These are phyloP conservation scores for Sarcocystis neurona DNA, from an alignment of 169 alveolate species.

Conservation along the genomic window DNA sequence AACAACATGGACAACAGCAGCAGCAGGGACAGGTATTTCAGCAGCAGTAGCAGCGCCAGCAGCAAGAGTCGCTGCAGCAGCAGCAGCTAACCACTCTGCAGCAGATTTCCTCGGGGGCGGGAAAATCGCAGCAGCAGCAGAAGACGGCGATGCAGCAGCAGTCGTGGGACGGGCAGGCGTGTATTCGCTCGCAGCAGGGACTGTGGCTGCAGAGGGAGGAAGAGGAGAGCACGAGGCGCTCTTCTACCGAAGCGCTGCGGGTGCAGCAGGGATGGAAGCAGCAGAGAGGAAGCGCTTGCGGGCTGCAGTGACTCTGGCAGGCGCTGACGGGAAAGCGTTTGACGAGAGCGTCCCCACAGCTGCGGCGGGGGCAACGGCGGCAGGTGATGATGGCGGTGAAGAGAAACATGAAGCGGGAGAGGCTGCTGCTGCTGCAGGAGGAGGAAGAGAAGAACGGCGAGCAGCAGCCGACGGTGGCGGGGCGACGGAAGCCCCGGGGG, in stretches of 20 bases:
- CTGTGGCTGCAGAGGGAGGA: not conserved
- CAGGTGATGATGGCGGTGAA: not conserved
- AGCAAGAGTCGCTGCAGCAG: not conserved
- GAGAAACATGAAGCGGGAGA: not conserved
- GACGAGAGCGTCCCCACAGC: not conserved
- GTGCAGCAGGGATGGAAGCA: not conserved
- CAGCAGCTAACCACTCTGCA: not conserved
- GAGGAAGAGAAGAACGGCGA: not conserved
- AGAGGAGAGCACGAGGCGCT: not conserved
- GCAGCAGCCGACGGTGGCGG: too few species aligned
- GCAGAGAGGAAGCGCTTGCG: not conserved
- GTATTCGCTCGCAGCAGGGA: too few species aligned
- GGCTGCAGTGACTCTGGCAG: not conserved
- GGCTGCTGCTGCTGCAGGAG: not conserved
- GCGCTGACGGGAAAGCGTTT: not conserved
- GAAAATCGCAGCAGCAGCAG: not conserved
- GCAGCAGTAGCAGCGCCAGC: slow-evolving; percentile 37
- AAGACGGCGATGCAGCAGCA: not conserved
- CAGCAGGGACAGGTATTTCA: not conserved
- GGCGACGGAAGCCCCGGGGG: too few species aligned
- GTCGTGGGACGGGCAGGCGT: not conserved
- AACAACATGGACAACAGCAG: not conserved
- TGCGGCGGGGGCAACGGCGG: not conserved
- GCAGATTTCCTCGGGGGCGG: not conserved
- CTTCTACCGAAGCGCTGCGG: not conserved